Evolutionary conservation across 2,329 filamentous ascomycete genomes (phyloP).

Genomic region (Ascochyta viciae-villosae): DNA sequence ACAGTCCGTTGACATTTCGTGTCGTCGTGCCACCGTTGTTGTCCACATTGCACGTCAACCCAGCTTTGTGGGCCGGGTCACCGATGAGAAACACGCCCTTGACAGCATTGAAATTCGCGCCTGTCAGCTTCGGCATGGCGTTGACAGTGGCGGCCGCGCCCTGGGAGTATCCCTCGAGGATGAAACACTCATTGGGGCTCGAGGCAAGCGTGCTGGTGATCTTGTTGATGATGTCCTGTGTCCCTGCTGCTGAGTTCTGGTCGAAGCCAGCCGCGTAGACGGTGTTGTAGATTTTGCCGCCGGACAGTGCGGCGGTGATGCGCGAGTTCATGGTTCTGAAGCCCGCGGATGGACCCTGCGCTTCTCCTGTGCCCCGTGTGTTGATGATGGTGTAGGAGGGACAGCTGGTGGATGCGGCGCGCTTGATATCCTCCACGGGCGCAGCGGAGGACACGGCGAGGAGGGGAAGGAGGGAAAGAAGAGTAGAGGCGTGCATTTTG

Average conservation of each 20-base stretch:
- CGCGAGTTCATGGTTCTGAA: constrained; percentile 47
- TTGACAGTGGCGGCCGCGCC: constrained; percentile 47
- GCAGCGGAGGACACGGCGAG: constrained; percentile 19
- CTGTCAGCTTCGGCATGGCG: constrained; percentile 42
- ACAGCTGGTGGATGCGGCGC: constrained; percentile 20
- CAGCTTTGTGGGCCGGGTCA: constrained; percentile 42
- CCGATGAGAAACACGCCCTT: constrained; percentile 49
- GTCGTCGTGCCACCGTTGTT: constrained; percentile 45
- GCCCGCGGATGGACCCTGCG: constrained; percentile 25
- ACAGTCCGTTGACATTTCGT: constrained; percentile 38
- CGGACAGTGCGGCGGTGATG: constrained; percentile 33
- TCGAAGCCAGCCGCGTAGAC: constrained; percentile 40
- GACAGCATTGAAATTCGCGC: constrained; percentile 42
- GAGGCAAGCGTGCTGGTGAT: constrained; percentile 32
- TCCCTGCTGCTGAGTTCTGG: constrained; percentile 39
- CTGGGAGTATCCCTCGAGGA: constrained; percentile 49
- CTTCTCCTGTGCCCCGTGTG: constrained; percentile 31
- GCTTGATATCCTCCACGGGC: constrained; percentile 16
- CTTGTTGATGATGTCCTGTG: constrained; percentile 45
- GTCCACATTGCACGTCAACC: constrained; percentile 47
- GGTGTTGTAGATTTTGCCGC: constrained; percentile 46
- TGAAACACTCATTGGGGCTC: constrained; percentile 43
- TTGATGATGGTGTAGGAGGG: constrained; percentile 35
- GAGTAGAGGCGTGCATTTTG: constrained; percentile 23
- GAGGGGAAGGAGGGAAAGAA: constrained; percentile 17